Evolutionary conservation across 768 basidiomycete genomes (phyloP).

Genomic region (Lentinula aciculospora): DNA sequence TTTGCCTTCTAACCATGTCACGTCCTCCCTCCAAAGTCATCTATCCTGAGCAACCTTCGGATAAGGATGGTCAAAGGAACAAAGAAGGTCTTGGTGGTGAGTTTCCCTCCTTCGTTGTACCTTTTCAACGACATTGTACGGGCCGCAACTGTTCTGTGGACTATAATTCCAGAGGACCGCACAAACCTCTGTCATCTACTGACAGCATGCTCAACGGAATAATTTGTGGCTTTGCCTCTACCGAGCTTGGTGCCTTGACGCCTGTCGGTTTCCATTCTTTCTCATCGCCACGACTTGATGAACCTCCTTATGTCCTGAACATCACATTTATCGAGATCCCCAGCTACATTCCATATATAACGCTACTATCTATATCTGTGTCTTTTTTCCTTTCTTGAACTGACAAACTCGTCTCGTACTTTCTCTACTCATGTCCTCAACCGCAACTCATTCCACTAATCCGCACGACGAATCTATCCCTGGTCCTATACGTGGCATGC

Average conservation of each 20-base stretch:
- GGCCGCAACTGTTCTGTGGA: no score
- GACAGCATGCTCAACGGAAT: not conserved
- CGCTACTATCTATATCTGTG: not conserved
- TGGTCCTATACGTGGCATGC: conserved; percentile 3
- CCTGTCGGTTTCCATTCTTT: not conserved
- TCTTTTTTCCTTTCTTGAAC: not conserved
- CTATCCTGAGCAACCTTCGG: not conserved
- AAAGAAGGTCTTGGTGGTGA: conserved; percentile 2
- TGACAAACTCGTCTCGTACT: not conserved
- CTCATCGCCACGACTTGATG: not conserved
- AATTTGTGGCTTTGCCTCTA: not conserved
- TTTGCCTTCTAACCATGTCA: not conserved
- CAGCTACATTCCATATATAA: not conserved
- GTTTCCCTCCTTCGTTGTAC: not conserved
- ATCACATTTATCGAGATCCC: not conserved
- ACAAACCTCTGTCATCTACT: not conserved
- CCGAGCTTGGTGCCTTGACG: not conserved
- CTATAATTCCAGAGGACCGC: no score
- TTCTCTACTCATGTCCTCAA: not conserved
- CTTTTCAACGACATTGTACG: not conserved
- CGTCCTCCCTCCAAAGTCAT: not conserved
- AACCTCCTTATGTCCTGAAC: not conserved
- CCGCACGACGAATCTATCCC: not conserved
- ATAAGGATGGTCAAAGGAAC: conserved; percentile 3
- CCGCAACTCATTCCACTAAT: not conserved